These are phyloP conservation scores for Aspergillus caelatus DNA, from an alignment of 2,329 filamentous ascomycete species.

Conservation along the genomic window DNA sequence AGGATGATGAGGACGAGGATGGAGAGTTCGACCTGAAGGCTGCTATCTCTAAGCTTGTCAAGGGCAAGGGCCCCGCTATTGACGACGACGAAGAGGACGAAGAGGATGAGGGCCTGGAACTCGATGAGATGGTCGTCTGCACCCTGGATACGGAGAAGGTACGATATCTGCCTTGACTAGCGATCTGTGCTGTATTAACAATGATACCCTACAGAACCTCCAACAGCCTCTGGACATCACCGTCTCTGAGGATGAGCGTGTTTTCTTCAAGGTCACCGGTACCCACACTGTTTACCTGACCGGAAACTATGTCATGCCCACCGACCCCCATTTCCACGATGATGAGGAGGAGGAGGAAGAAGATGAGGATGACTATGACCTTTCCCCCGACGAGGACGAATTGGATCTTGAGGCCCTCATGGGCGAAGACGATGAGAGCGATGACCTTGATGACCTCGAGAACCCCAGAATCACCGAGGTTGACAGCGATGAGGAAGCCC, in stretches of 20 bases:
- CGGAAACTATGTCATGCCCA: conserved; percentile 87
- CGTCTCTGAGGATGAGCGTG: conserved; percentile 81
- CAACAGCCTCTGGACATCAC: conserved; percentile 95
- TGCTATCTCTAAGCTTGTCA: conserved; percentile 59
- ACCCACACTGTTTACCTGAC: conserved; percentile 91
- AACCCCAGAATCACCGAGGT: conserved; percentile 84
- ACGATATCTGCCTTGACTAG: conserved; percentile 39
- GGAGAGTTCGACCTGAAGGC: conserved; percentile 58
- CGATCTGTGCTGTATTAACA: conserved; percentile 11
- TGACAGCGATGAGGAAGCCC: conserved; percentile 71
- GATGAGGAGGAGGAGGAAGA: conserved; percentile 65
- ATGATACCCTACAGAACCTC: conserved; percentile 66
- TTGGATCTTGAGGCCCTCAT: conserved; percentile 61
- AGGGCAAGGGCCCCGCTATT: conserved; percentile 72
- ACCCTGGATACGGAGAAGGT: conserved; percentile 93
- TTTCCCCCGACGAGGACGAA: conserved; percentile 78
- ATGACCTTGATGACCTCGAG: conserved; percentile 76
- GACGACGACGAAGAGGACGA: conserved; percentile 65
- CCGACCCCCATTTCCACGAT: conserved; percentile 50
- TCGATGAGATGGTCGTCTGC: conserved; percentile 92
- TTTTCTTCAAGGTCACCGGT: conserved; percentile 90
- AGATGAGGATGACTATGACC: conserved; percentile 76
- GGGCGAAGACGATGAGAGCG: conserved; percentile 64
- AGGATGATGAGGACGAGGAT: conserved; percentile 65
- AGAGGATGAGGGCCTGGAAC: conserved; percentile 60